phyloP scores from a whole-genome alignment of 2,329 filamentous ascomycete genomes.

The Aureobasidium leucospermi region DNA sequence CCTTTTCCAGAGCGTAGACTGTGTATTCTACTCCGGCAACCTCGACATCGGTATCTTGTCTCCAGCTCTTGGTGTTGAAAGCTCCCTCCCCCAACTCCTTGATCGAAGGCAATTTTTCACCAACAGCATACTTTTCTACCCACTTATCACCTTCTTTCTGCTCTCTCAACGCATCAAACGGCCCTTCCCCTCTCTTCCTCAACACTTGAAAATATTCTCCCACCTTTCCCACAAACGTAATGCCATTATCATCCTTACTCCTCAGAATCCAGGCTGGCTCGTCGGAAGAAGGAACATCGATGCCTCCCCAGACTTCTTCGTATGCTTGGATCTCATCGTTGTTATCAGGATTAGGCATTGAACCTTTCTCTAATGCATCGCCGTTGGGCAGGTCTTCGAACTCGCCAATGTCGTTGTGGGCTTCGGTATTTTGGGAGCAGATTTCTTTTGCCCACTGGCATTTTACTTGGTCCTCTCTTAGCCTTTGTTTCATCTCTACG shows the following conservation, averaged over 20 bases:
- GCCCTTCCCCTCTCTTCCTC: background rate
- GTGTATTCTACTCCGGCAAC: background rate
- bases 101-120: constrained; percentile 1
- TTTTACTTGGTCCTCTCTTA: background rate
- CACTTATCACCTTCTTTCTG: background rate
- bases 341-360: constrained; percentile 7
- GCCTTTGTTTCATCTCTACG: background rate
- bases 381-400: constrained; percentile 11
- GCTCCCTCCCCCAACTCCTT: background rate
- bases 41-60: background rate
- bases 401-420: constrained; percentile 2
- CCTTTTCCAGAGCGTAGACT: constrained; percentile 5
- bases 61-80: background rate
- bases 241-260: background rate
- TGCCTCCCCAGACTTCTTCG: constrained; percentile 6
- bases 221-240: background rate
- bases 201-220: constrained; percentile 3
- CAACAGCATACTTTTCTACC: background rate
- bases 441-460: constrained; percentile 11
- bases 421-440: constrained; percentile 7
- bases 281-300: background rate
- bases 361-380: constrained; percentile 4
- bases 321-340: constrained; percentile 1
- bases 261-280: constrained; percentile 4
- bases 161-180: constrained; percentile 9